Evolutionary conservation across 257 asterid species (phyloP).

Genomic region (Ligustrum vulgare): DNA sequence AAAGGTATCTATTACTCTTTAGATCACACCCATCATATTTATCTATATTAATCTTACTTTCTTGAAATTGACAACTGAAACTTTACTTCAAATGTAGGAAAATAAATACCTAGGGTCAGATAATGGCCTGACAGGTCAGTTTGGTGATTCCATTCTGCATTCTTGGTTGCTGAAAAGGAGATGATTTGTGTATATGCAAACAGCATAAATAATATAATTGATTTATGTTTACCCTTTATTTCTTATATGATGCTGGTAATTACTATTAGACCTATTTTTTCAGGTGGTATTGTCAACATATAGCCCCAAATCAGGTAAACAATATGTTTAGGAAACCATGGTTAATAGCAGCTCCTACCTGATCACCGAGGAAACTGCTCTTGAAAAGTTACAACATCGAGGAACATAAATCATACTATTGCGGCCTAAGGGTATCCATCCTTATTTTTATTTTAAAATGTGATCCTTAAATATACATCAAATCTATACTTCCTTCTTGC

Average conservation of each 20-base stretch:
- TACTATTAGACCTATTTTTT: constrained; percentile 16
- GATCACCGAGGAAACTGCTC: constrained; percentile 81
- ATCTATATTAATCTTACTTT: too few relatives aligned
- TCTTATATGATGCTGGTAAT: constrained; percentile 8
- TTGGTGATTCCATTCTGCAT: constrained; percentile 96
- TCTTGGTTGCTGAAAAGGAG: constrained; percentile 90
- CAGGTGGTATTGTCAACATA: constrained; percentile 88
- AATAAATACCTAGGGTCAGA: constrained; percentile 77
- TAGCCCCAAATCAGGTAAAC: constrained; percentile 92
- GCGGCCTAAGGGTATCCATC: constrained; percentile 51
- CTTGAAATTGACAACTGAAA: constrained; percentile 12
- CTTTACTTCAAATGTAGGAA: constrained; percentile 46
- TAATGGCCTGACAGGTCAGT: constrained; percentile 94
- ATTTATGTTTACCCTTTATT: not conserved
- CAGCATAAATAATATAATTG: not conserved
- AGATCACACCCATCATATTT: too few relatives aligned
- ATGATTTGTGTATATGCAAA: not conserved
- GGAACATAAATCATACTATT: constrained; percentile 90
- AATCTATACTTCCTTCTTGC: too few relatives aligned
- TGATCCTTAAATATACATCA: constrained; percentile 6
- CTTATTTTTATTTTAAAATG: not conserved
- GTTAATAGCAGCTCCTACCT: constrained; percentile 88
- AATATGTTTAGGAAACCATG: constrained; percentile 83
- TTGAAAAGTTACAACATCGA: constrained; percentile 55
- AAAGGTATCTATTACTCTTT: too few relatives aligned